Percentiles rank a stretch among this genome's conserved stretches.
phyloP scores from a whole-genome alignment of 78 protist species.

The Speleostelium caveatum region DNA sequence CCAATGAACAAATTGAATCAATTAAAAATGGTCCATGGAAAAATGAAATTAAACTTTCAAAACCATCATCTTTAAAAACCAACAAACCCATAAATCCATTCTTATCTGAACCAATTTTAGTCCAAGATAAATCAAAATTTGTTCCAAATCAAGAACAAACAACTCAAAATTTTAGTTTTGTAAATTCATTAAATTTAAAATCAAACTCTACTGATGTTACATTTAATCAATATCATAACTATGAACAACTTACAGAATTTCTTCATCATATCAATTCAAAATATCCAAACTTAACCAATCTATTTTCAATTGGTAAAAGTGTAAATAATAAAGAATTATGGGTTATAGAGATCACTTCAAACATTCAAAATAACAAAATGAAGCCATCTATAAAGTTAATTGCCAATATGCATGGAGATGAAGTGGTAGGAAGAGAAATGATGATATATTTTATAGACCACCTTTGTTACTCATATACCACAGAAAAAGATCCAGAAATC shows the following conservation, averaged over 20 bases:
- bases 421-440: constrained; percentile 80
- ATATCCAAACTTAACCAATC: constrained; percentile 32
- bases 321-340: constrained; percentile 21
- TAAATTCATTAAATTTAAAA: no score
- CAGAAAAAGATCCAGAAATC: not conserved
- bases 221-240: not conserved
- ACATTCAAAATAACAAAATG: not conserved
- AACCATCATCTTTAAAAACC: no score
- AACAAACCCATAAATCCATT: no score
- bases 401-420: constrained; percentile 94
- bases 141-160: no score
- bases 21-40: no score
- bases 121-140: no score
- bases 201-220: no score
- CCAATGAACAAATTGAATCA: no score
- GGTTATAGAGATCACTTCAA: constrained; percentile 13
- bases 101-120: no score
- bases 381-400: constrained; percentile 57
- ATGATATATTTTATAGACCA: constrained; percentile 44
- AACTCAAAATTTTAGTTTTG: no score
- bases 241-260: constrained; percentile 12
- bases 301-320: constrained; percentile 60
- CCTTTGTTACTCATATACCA: not conserved
- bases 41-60: no score
- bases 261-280: not conserved